Evolutionary conservation across 805 yeast genomes (phyloP), one percentile per base, ranked within the genome.

Genomic region (Hanseniaspora vineae): DNA sequence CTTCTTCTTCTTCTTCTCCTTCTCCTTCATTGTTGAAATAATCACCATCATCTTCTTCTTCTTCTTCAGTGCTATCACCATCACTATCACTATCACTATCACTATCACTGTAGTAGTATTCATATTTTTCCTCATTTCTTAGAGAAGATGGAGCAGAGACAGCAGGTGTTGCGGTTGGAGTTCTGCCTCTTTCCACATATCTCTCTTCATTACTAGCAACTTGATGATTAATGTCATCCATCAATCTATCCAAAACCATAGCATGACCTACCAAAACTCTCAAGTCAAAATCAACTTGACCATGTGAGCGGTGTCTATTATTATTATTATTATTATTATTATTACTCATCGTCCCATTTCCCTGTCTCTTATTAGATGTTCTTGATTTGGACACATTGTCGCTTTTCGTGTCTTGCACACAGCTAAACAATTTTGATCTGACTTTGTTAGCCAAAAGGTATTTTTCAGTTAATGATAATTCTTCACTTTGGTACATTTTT

Each of bases 221-320:
- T 33, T 45, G 47, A 12, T 31, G 33, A 39, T 54, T 58, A 13
- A 58, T 54, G 17, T 48, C 53, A 15, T 55, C 58, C 45, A 58
- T 54, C 9, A 62, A 42, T 18, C 53, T 54, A 46, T 63, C 67
- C 31, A 62, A 49, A 39, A 63, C 45, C 50, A 62, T 61, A 1
- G 67, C 66, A 48, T 63, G 67, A 2, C 63, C 66, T 0, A 63
- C 63, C 14, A 63, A 45, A 6, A 57, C 53, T 23, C 67, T 49
- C 19, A 62, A 47, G 23, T 63, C 54, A 35, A 52, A 52, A 31
- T 60, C 61, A 14, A 40, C 29, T 18, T 40, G 40, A 31, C 47
- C 43, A 14, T 44, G 44, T 2, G 15, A 13, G 13, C 15, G n/a
- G 13, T 33, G 42, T 6, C 39, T 46, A 11, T 20, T 32, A 14